Evolutionary conservation across 768 basidiomycete genomes (phyloP), one percentile per base, ranked within the genome.

Genomic region (Cyclocybe aegerita): DNA sequence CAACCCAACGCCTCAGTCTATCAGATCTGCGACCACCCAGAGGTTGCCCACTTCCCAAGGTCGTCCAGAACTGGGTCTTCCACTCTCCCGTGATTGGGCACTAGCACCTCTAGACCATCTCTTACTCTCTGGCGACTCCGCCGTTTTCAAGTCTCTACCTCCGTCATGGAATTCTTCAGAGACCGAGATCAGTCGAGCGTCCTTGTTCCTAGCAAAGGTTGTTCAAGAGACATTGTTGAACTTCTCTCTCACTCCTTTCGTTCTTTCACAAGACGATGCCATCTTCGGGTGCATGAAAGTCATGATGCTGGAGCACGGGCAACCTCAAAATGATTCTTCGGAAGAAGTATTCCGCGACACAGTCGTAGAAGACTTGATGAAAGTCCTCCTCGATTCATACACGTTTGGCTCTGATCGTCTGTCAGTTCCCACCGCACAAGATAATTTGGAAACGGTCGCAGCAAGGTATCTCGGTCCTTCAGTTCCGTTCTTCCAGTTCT

Each of bases 261-360:
- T 72, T 7, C 64, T 84, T 61, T 72, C 67, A 12, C 72, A 79
- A 39, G 81, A 82, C 45, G 81, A 86, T 54, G 69, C 77, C 1
- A 73, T 88, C 4, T 87, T 94, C 58, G 80, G 77, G 14, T 88
- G 93, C 55, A 95, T 97, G 91, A 91, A 90, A 56, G 82, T 97
- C 11, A 93, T 93, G 69, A 95, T 97, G 93, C 81, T 98, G 29
- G 95, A 98, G 65, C 90, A 96, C 62, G 91, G 81, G 1, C 85
- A 90, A 57, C 61, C 69, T 0, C 70, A 80, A 45, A 71, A 68
- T 10, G 73, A 76, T 49, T 74, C 78, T 16, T 54, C 66, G 0
- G 81, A 75, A 39, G 88, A 94, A 57, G 85, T 97, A 2, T 98
- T 91, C 68, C 75, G 93, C n/a, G 91, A 97, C 66, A 56, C 55